Base-by-base conservation (phyloP, 768 basidiomycete species). In the Lyophyllum decastes region DNA sequence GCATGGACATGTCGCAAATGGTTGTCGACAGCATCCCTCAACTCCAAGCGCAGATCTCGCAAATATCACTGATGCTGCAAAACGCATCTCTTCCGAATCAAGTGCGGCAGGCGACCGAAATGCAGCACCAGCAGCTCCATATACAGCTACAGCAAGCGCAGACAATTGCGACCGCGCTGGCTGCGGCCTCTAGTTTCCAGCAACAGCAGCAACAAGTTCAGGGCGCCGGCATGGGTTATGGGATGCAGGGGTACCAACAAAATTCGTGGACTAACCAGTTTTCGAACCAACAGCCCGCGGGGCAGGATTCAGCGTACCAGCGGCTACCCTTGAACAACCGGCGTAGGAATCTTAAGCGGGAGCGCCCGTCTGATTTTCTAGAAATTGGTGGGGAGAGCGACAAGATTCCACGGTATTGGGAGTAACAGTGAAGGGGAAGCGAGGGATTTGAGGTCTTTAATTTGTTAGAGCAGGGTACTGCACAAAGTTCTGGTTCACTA, bases 301-400 rank as follows among this genome's bases (percentile, higher is more conserved):
- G 80, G 6, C 85, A 86, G 66, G 92, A 94, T 60, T 93, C 91
- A 6, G 89, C 92, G n/a, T 94, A 94, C 69, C 92, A 94, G 69
- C 80, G 92, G 34, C 67, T 92, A 49, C 92, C 92, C 27, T 73
- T 94, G 53, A 94, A 93, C 66, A 92, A 90, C 65, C 80, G 92
- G 57, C 81, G 92, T 52, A 77, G 89, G 66, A 86, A 85, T 63
- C 66, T 90, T 62, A 93, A 94, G 72, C 82, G 92, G 9, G 92
- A 94, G 27, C 78, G 92, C 46, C 92, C 92, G 1, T 87, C 89
- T 4, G 92, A 94, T 72, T 94, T 94, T 66, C 70, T 92, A 66
- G 92, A 93, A 65, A 80, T 91, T 11, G 83, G 84, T 2, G 82
- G 79, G 14, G 85, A 87, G 57, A 75, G 73, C 53, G 88, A 88